Evolutionary conservation across 768 basidiomycete genomes (phyloP), one percentile per base, ranked within the genome.

Genomic region (Trametes meyenii): DNA sequence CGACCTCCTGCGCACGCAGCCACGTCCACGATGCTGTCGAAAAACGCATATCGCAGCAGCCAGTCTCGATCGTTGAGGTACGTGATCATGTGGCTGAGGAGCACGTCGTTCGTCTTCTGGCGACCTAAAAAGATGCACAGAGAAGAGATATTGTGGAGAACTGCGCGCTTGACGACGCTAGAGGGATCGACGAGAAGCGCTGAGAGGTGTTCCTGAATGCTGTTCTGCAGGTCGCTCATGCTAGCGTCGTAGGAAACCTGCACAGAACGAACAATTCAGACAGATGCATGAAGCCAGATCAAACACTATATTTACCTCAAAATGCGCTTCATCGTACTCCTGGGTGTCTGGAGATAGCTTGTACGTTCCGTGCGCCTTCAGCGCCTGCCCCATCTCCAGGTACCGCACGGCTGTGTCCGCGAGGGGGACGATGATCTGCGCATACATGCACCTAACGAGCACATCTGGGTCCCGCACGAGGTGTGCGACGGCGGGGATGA

Each of bases 1-100:
- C 89, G 79, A 33, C 91, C 89, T 1, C 96, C 96, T 3, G 96
- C 93, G 75, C 93, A 96, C 0, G 91, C 92, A 5, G 96, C 96
- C 0, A 99, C 94, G 62, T 94, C 95, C 19, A 98, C 93, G 29
- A 97, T 94, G 61, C 91, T 91, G 71, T 96, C 95, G 69, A 98
- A 97, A 74, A 98, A 99, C 0, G 92, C 92, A 68, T 87, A 85
- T 2, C 97, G 84, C 53, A 98, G 75, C 16, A 90, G 75, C 96
- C 97, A 98, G 72, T 98, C 96, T 17, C 92, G 81, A 69, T 96
- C 93, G 68, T 96, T 94, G 62, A 90, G 75, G 71, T 90, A 87
- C 24, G 92, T 83, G 79, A 96, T 78, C 88, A 96, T 78, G 76
- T 96, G 81, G 55, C 94, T 96, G 44, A 99, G 77, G 7, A 99